Conservation (phyloP, 2,329 filamentous ascomycete species). For the Fusarium sp. region DNA sequence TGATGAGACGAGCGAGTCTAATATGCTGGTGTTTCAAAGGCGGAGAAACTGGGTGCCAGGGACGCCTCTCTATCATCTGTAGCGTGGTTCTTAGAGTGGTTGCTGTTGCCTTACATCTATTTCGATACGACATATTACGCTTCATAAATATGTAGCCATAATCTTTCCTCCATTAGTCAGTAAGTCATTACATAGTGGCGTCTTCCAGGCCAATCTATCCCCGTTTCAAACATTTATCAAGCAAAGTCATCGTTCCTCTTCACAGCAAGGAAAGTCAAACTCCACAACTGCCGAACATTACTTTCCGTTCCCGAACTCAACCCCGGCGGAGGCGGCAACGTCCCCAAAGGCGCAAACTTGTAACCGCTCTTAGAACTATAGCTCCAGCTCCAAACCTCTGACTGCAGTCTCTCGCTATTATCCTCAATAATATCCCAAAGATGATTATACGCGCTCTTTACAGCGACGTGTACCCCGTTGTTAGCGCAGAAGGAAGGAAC, state of each 20-base stretch:
- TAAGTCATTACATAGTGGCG: no score
- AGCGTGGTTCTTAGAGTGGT: no score
- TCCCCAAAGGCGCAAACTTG: slow-evolving; percentile 39
- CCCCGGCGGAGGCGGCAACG: slow-evolving; percentile 25
- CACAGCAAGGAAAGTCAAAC: slow-evolving; percentile 32
- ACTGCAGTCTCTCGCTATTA: slow-evolving; percentile 61
- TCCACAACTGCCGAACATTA: slow-evolving; percentile 37
- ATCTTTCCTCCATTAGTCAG: no score
- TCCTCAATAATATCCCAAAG: slow-evolving; percentile 71
- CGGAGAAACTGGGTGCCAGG: not conserved
- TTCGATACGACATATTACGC: no score
- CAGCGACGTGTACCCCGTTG: slow-evolving; percentile 54
- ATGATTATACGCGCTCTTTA: slow-evolving; percentile 65
- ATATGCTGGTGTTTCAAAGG: slow-evolving; percentile 25
- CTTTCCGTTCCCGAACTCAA: slow-evolving; percentile 28
- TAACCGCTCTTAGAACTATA: slow-evolving; percentile 49
- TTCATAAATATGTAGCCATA: no score
- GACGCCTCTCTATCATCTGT: not conserved
- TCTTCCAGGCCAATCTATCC: accelerated
- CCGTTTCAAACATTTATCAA: not conserved
- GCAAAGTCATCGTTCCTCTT: slow-evolving; percentile 8
- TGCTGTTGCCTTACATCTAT: no score
- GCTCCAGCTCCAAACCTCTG: slow-evolving; percentile 73
- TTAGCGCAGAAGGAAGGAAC: slow-evolving; percentile 63
- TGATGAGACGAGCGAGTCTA: not conserved